phyloP scores from a whole-genome alignment of 495 filamentous ascomycete genomes.

The Apodospora peruviana region DNA sequence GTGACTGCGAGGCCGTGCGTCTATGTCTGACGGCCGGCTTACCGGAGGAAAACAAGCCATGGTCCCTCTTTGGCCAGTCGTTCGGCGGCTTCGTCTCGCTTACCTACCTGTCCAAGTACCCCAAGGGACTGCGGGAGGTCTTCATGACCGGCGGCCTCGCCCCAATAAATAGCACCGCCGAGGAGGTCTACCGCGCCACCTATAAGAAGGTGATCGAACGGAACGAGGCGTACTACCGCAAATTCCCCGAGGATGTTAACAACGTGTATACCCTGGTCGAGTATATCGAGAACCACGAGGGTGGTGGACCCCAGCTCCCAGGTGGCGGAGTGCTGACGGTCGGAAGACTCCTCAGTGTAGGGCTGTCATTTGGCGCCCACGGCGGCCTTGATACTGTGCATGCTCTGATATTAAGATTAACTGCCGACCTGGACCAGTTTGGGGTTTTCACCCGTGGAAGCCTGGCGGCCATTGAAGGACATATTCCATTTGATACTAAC shows the following conservation, averaged over 20 bases:
- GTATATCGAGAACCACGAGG: constrained; percentile 48
- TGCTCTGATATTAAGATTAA: constrained; percentile 61
- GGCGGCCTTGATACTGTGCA: constrained; percentile 68
- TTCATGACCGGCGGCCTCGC: constrained; percentile 81
- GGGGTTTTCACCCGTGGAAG: constrained; percentile 67
- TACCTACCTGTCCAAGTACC: constrained; percentile 76
- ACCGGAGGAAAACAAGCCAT: constrained; percentile 66
- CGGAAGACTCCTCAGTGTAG: constrained; percentile 66
- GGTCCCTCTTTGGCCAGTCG: constrained; percentile 80
- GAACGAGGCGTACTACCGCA: constrained; percentile 74
- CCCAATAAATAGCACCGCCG: constrained; percentile 63
- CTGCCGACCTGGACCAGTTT: constrained; percentile 64
- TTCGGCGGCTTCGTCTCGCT: constrained; percentile 84
- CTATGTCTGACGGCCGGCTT: constrained; percentile 63
- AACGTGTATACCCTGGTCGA: constrained; percentile 60
- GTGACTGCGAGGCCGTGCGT: constrained; percentile 82
- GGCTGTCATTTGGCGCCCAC: constrained; percentile 69
- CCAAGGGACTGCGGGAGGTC: constrained; percentile 71
- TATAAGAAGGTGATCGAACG: constrained; percentile 56
- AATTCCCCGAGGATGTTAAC: constrained; percentile 78
- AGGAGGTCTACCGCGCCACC: constrained; percentile 68
- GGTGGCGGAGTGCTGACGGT: constrained; percentile 64
- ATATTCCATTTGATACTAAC: constrained; percentile 62
- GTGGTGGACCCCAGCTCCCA: constrained; percentile 54
- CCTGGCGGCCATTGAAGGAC: constrained; percentile 58